Evolutionary conservation across 2,329 filamentous ascomycete species (phyloP).

Genomic region (Aureobasidium sp.): DNA sequence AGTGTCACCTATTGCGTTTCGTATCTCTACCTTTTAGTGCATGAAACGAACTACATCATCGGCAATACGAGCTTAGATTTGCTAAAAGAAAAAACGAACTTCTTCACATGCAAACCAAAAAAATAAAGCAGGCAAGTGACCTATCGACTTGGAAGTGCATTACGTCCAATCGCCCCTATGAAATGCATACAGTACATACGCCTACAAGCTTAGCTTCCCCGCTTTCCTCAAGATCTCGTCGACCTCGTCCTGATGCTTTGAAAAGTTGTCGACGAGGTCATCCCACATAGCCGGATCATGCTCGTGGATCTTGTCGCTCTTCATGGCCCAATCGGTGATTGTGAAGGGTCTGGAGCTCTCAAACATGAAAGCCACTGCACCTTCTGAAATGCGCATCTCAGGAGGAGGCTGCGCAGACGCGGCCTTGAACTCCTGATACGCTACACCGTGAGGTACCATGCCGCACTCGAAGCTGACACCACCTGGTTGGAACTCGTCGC

Average conservation of each 20-base stretch:
- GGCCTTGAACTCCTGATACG: conserved; percentile 41
- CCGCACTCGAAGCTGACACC: conserved; percentile 33
- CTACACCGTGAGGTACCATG: conserved; percentile 34
- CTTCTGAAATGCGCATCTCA: conserved; percentile 40
- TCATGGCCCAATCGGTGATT: conserved; percentile 18
- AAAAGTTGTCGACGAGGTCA: conserved; percentile 33
- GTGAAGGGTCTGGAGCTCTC: conserved; percentile 25
- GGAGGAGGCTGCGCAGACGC: conserved; percentile 44
- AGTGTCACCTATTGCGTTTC: conserved; percentile 1
- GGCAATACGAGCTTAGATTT: not conserved
- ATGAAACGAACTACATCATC: not conserved
- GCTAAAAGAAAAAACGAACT: conserved; percentile 1
- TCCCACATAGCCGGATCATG: conserved; percentile 35
- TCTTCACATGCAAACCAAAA: conserved; percentile 14
- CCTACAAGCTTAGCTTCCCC: conserved; percentile 16
- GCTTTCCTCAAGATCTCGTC: conserved; percentile 22
- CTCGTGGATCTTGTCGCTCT: conserved; percentile 36
- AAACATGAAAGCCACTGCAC: conserved; percentile 38
- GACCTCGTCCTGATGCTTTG: conserved; percentile 30
- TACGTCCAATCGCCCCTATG: not conserved
- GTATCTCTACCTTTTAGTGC: conserved; percentile 9
- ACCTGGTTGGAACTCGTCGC: conserved; percentile 38
- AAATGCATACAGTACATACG: not conserved
- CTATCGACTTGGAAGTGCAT: conserved; percentile 1
- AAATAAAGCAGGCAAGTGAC: conserved; percentile 9